Evolutionary conservation across 208 protist species (phyloP).

Genomic region (Wallacemonas sp.): DNA sequence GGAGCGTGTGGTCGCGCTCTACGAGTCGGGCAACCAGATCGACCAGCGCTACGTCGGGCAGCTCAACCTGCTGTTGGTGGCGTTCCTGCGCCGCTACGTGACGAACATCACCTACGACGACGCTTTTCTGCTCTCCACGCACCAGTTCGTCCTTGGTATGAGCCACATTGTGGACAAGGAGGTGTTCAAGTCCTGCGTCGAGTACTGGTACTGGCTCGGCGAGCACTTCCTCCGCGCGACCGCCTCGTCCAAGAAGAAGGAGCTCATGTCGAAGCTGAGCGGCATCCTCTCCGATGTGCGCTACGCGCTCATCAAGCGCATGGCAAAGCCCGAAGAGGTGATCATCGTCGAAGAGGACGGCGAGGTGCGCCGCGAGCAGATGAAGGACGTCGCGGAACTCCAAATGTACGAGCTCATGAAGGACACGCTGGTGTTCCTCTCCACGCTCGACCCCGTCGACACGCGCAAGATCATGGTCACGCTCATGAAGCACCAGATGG

Average conservation of each 20-base stretch:
- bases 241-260: slow-evolving; percentile 51
- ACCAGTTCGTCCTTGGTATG: slow-evolving; percentile 95
- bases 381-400: slow-evolving; percentile 97
- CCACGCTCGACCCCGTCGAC: slow-evolving; percentile 94
- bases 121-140: slow-evolving; percentile 69
- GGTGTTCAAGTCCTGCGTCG: slow-evolving; percentile 99
- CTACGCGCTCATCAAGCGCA: slow-evolving; percentile 95
- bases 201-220: slow-evolving; percentile 98
- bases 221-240: slow-evolving; percentile 53
- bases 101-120: slow-evolving; percentile 88
- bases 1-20: slow-evolving; percentile 60
- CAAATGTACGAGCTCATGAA: slow-evolving; percentile 98
- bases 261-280: slow-evolving; percentile 60
- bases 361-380: slow-evolving; percentile 95
- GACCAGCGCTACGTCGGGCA: slow-evolving; percentile 91
- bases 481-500: slow-evolving; percentile 74
- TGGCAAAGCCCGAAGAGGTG: slow-evolving; percentile 99
- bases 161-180: slow-evolving; percentile 96
- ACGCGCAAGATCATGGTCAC: slow-evolving; percentile 97
- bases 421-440: slow-evolving; percentile 97
- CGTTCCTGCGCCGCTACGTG: slow-evolving; percentile 93
- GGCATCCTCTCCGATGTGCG: slow-evolving; percentile 91
- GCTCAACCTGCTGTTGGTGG: slow-evolving; percentile 93
- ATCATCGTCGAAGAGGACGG: slow-evolving; percentile 99
- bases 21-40: slow-evolving; percentile 49